Percentiles rank a stretch among this genome's conserved stretches.
Evolutionary conservation across 202 grass and related monocot genomes (phyloP).

Genomic region (Panicum virgatum): DNA sequence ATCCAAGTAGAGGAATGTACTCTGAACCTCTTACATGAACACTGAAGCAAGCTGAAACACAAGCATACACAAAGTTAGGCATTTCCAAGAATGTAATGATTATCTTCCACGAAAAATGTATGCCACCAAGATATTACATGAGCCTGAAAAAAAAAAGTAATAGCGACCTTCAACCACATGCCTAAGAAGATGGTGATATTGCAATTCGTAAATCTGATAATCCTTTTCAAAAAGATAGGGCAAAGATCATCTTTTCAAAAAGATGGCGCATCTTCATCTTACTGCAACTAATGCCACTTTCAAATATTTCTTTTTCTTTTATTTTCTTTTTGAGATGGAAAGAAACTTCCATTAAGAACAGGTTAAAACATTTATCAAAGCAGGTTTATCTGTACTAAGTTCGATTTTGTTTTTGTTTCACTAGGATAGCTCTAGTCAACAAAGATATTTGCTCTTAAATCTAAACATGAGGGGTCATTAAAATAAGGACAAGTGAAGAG

Average conservation of each 20-base stretch:
- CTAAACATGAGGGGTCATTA: background rate
- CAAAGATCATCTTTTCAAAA: no score
- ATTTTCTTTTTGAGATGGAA: background rate
- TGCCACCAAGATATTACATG: background rate
- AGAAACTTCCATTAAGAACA: background rate
- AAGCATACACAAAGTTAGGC: conserved; percentile 6
- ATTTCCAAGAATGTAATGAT: background rate
- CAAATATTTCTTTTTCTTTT: background rate
- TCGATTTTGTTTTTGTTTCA: background rate
- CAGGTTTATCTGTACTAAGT: background rate
- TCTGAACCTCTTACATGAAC: conserved; percentile 97
- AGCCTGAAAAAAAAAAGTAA: background rate
- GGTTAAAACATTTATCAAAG: background rate
- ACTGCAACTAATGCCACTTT: background rate
- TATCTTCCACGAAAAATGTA: background rate
- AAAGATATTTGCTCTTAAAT: background rate
- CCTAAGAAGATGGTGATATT: background rate
- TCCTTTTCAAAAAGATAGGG: background rate
- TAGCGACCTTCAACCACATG: background rate
- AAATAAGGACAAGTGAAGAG: background rate
- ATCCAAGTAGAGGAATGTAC: conserved; percentile 83
- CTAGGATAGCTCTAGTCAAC: background rate
- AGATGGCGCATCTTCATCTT: background rate
- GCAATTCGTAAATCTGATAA: background rate
- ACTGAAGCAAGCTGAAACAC: conserved; percentile 87